Base-by-base conservation (phyloP, 495 filamentous ascomycete genomes). In the Polyplosphaeria fusca region DNA sequence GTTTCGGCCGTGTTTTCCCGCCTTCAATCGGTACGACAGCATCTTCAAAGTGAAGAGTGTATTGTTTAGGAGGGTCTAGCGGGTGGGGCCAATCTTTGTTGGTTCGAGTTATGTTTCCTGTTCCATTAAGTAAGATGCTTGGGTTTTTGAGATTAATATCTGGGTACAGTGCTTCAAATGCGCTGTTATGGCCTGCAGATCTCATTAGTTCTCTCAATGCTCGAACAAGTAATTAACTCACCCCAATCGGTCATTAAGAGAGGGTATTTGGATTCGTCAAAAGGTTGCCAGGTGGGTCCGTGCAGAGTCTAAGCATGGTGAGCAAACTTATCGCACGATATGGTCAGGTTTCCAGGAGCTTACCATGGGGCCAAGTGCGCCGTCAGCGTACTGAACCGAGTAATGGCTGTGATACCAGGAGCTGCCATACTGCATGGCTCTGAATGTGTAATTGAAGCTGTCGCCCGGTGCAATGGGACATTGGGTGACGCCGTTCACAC, bases 211-310 rank as follows among this genome's bases (percentile, higher is more conserved):
- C 57, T 64, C 52, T 66, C 47, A 4, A 51, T 9, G 23, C 11
- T 23, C 52, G 18, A 35, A 14, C 30, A 35, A 7, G 7, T 35
- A 35, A 35, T 7, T 35, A 14, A 35, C 30, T 35, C 30, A 35
- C 30, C 60, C 68, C 66, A 70, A 28, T 70, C 67, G 1, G 62
- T 57, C 27, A 70, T 52, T 32, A 71, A 16, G 14, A 71, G 19
- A 5, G 76, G 72, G 30, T 78, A 79, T 12, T 85, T 69, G 50
- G 85, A 81, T 24, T 74, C 64, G 39, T 86, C 83, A 57, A 84
- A 84, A 22, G 72, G 48, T 7, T 63, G 68, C 13, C 72, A 75
- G 2, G 72, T 67, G 2, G 84, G 83, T 1, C 83, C 82, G 59
- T 85, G 74, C 62, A 86, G 77, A 19, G 70, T 55, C 53, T 40